phyloP scores from a whole-genome alignment of 2,329 filamentous ascomycete genomes.

The Dothistroma septosporum region DNA sequence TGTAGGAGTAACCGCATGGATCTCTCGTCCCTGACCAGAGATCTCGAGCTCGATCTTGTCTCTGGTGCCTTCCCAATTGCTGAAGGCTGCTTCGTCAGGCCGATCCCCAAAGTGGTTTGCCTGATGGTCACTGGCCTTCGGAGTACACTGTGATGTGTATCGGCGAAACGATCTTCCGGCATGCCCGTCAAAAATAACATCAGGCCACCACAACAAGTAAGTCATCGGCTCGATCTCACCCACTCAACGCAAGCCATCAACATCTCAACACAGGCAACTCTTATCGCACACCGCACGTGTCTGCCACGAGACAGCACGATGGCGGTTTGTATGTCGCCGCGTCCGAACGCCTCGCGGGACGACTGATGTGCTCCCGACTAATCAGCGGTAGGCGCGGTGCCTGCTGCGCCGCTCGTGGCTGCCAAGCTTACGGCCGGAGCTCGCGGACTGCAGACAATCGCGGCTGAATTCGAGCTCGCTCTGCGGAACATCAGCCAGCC shows the following conservation, averaged over 20 bases:
- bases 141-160: neutral
- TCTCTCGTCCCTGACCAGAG: slow-evolving; percentile 67
- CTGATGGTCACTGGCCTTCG: neutral
- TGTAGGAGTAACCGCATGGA: slow-evolving; percentile 68
- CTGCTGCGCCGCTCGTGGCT: no score
- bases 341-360: neutral
- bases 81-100: slow-evolving; percentile 13
- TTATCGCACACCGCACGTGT: neutral
- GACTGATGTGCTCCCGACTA: neutral
- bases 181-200: neutral
- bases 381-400: neutral
- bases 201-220: neutral
- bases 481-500: no score
- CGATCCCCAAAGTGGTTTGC: slow-evolving; percentile 5
- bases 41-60: slow-evolving; percentile 54
- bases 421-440: neutral
- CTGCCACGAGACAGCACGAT: neutral
- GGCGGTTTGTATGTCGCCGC: neutral
- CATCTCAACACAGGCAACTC: neutral
- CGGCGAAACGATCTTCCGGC: neutral
- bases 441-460: neutral
- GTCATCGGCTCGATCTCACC: neutral
- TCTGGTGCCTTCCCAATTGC: slow-evolving; percentile 1
- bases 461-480: no score
- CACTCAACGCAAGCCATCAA: neutral